These are phyloP conservation scores for Kodamaea sp. DNA, from an alignment of 1,139 yeast species.

Conservation along the genomic window DNA sequence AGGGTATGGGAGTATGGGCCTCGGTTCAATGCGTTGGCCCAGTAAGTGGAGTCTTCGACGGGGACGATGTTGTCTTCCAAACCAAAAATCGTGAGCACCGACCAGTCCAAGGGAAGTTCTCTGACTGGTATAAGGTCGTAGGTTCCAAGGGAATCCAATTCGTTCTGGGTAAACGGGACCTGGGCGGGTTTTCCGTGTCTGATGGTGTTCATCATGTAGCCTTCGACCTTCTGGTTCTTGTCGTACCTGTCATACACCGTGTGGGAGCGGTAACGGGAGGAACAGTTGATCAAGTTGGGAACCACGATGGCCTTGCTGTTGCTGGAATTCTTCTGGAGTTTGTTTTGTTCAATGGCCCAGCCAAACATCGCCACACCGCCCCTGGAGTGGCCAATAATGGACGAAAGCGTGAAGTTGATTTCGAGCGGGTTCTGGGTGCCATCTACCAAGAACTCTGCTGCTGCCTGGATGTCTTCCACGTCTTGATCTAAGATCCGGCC, in stretches of 20 bases:
- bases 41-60: slow-evolving; percentile 57
- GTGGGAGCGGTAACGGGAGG: slow-evolving; percentile 56
- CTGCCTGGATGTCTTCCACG: slow-evolving; percentile 61
- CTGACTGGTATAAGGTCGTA: slow-evolving; percentile 49
- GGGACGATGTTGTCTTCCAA: slow-evolving; percentile 67
- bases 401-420: slow-evolving; percentile 46
- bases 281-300: slow-evolving; percentile 70
- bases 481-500: slow-evolving; percentile 69
- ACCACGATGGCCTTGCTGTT: slow-evolving; percentile 40
- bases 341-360: slow-evolving; percentile 59
- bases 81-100: slow-evolving; percentile 74
- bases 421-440: slow-evolving; percentile 39
- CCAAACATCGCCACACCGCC: slow-evolving; percentile 77
- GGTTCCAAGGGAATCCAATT: slow-evolving; percentile 53
- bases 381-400: slow-evolving; percentile 75
- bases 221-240: slow-evolving; percentile 18
- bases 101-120: slow-evolving; percentile 46
- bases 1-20: slow-evolving; percentile 56
- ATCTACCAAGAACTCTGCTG: slow-evolving; percentile 46
- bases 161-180: slow-evolving; percentile 49
- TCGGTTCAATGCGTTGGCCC: slow-evolving; percentile 55
- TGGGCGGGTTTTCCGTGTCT: slow-evolving; percentile 52
- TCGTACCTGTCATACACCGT: slow-evolving; percentile 41
- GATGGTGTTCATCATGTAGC: slow-evolving; percentile 25
- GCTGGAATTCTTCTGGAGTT: slow-evolving; percentile 25